Evolutionary conservation across 169 alveolate species (phyloP).

Genomic region (Plasmodium knowlesi): DNA sequence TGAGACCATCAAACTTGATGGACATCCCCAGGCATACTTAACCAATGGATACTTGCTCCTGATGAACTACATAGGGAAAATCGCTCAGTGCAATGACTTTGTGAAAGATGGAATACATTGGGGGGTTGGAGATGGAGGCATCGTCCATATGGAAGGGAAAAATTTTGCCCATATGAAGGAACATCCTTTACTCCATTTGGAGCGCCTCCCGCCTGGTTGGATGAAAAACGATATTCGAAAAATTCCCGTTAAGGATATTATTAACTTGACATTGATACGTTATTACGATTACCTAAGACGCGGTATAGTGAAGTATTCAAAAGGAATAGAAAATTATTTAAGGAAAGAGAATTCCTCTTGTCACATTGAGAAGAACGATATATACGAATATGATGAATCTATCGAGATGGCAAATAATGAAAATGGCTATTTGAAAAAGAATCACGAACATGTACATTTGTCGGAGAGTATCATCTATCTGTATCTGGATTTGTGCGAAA

Average conservation of each 20-base stretch:
- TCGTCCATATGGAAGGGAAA: neutral
- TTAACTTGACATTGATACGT: constrained; percentile 46
- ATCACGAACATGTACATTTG: neutral
- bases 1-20: constrained; percentile 8
- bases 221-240: neutral
- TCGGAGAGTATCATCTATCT: constrained; percentile 20
- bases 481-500: constrained; percentile 71
- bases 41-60: constrained; percentile 48
- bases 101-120: neutral
- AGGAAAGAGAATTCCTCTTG: neutral
- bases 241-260: constrained; percentile 19
- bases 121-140: neutral
- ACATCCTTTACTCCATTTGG: neutral
- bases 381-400: constrained; percentile 52
- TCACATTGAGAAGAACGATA: constrained; percentile 37
- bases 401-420: constrained; percentile 27
- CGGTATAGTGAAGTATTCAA: constrained; percentile 8
- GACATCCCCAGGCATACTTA: constrained; percentile 7
- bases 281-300: constrained; percentile 15
- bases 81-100: constrained; percentile 13
- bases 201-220: neutral
- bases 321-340: neutral
- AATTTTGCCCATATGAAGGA: neutral
- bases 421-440: neutral
- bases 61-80: constrained; percentile 51